These are phyloP conservation scores for Backusella tuberculispora DNA, from an alignment of 192 early-diverging fungal species.

Conservation along the genomic window DNA sequence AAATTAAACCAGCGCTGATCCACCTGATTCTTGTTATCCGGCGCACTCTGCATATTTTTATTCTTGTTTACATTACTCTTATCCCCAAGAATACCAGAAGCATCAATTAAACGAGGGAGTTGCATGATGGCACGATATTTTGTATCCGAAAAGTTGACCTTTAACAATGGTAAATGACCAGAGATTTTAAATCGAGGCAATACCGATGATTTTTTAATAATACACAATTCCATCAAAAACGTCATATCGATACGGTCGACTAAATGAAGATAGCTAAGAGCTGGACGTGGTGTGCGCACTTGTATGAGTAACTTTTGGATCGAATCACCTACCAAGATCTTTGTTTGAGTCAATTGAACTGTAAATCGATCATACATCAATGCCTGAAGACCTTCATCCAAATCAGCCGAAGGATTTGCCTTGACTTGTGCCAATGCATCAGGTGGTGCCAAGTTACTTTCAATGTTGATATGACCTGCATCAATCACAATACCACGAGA, in stretches of 20 bases:
- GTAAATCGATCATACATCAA: slow-evolving; percentile 93
- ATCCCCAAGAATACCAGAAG: slow-evolving; percentile 39
- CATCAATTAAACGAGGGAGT: slow-evolving; percentile 63
- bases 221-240: slow-evolving; percentile 84
- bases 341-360: slow-evolving; percentile 77
- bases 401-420: slow-evolving; percentile 61
- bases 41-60: not conserved
- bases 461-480: slow-evolving; percentile 89
- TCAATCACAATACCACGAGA: slow-evolving; percentile 84
- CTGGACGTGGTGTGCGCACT: slow-evolving; percentile 55
- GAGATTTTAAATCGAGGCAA: slow-evolving; percentile 76
- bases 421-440: slow-evolving; percentile 70
- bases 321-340: slow-evolving; percentile 82
- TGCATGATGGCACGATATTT: slow-evolving; percentile 92
- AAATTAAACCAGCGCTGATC: slow-evolving; percentile 23
- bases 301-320: slow-evolving; percentile 73
- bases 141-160: slow-evolving; percentile 90
- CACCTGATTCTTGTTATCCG: slow-evolving; percentile 6
- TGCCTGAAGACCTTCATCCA: slow-evolving; percentile 72
- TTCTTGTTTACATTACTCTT: not conserved
- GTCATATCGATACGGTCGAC: slow-evolving; percentile 87
- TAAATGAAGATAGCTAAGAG: slow-evolving; percentile 71
- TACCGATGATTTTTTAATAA: slow-evolving; percentile 75
- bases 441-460: slow-evolving; percentile 80
- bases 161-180: slow-evolving; percentile 81